Evolutionary conservation across 345 rosid genomes (phyloP).

Genomic region (Durio zibethinus): DNA sequence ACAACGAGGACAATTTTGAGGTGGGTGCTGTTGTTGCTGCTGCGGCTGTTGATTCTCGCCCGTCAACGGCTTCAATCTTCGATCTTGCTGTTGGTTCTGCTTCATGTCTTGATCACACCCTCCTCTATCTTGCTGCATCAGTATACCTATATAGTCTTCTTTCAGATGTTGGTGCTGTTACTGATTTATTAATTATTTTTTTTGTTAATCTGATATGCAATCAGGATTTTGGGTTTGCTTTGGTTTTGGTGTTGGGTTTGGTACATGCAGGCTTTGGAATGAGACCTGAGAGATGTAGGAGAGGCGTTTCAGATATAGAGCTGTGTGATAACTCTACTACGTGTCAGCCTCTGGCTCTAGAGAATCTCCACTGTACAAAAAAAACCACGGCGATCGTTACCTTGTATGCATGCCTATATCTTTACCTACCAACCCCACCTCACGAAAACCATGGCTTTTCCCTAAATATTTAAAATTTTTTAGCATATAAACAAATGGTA

Average conservation of each 20-base stretch:
- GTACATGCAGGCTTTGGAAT: slow-evolving; percentile 26
- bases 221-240: background rate
- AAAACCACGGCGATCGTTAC: slow-evolving; percentile 12
- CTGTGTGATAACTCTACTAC: background rate
- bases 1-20: slow-evolving; percentile 61
- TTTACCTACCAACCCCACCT: slow-evolving; percentile 2
- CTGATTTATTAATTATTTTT: background rate
- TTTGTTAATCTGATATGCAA: background rate
- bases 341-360: background rate
- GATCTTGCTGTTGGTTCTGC: slow-evolving; percentile 30
- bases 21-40: slow-evolving; percentile 26
- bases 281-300: background rate
- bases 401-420: background rate
- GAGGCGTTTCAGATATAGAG: slow-evolving; percentile 11
- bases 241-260: background rate
- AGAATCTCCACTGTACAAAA: background rate
- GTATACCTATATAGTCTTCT: background rate
- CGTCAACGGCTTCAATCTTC: slow-evolving; percentile 26
- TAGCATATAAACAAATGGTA: background rate
- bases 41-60: slow-evolving; percentile 13
- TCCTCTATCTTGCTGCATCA: slow-evolving; percentile 32
- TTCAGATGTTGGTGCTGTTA: background rate
- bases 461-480: background rate
- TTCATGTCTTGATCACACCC: slow-evolving; percentile 24
- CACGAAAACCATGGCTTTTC: slow-evolving; percentile 2